Evolutionary conservation across 2,329 filamentous ascomycete genomes (phyloP).

Genomic region (Juglanconis juglandina): DNA sequence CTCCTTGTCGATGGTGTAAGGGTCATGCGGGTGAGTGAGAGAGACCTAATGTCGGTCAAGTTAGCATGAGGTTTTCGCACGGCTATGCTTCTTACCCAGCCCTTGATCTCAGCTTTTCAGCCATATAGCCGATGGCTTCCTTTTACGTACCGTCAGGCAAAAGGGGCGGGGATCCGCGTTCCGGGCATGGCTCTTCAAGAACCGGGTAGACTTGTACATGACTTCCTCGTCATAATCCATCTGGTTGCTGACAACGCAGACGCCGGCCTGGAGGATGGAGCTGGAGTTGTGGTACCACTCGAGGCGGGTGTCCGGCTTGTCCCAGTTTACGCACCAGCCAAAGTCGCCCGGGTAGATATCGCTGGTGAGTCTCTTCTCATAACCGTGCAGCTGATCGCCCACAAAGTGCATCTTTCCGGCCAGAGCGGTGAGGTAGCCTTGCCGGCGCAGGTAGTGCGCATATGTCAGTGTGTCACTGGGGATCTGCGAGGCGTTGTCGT

Average conservation of each 20-base stretch:
- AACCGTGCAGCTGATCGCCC: conserved; percentile 90
- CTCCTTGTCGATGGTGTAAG: conserved; percentile 89
- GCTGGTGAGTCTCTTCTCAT: conserved; percentile 86
- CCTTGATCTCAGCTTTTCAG: not conserved
- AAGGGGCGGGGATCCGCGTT: conserved; percentile 74
- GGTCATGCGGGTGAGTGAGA: conserved; percentile 90
- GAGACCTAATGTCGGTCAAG: conserved; percentile 56
- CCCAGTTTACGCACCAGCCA: conserved; percentile 95
- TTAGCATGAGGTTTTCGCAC: conserved; percentile 16
- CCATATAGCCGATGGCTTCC: not conserved
- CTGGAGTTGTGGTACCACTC: conserved; percentile 98
- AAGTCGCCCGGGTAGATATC: conserved; percentile 95
- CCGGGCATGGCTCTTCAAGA: conserved; percentile 86
- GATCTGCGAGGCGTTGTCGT: conserved; percentile 86
- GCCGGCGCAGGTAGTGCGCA: conserved; percentile 80
- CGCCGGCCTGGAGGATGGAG: conserved; percentile 84
- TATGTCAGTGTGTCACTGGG: conserved; percentile 84
- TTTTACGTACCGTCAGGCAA: conserved; percentile 63
- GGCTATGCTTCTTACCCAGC: not conserved
- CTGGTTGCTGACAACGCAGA: conserved; percentile 88
- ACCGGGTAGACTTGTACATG: conserved; percentile 87
- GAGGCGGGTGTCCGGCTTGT: conserved; percentile 77
- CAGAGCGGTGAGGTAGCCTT: conserved; percentile 84
- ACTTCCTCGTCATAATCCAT: conserved; percentile 95
- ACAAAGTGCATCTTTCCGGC: conserved; percentile 98